phyloP scores from a whole-genome alignment of 2,329 filamentous ascomycete species.

The Aspergillus fischeri region DNA sequence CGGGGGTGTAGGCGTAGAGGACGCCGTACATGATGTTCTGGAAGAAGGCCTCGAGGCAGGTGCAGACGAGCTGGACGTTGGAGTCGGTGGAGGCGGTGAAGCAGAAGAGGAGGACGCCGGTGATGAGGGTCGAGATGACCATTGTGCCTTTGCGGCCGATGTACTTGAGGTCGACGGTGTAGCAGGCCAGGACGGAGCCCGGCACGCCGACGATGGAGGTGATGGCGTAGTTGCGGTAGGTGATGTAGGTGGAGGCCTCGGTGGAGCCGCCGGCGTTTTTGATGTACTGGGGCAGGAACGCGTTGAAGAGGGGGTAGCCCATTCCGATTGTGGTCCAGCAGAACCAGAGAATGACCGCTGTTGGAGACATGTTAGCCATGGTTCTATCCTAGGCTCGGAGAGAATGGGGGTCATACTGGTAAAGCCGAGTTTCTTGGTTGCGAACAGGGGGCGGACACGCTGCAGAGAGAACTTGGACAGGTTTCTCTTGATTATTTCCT shows the following conservation, averaged over 20 bases:
- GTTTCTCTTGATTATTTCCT: slow-evolving; percentile 55
- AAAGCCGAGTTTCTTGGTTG: slow-evolving; percentile 43
- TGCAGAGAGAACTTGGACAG: slow-evolving; percentile 64
- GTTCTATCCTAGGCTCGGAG: background rate
- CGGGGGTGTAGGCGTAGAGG: slow-evolving; percentile 56
- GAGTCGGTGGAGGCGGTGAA: slow-evolving; percentile 50
- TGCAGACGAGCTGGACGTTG: slow-evolving; percentile 49
- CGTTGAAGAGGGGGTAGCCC: slow-evolving; percentile 84
- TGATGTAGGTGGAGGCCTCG: slow-evolving; percentile 35
- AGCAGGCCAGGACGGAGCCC: slow-evolving; percentile 70
- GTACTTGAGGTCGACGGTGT: slow-evolving; percentile 66
- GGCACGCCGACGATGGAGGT: slow-evolving; percentile 73
- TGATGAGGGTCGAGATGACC: slow-evolving; percentile 49
- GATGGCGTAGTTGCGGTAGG: slow-evolving; percentile 78
- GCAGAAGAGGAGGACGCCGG: slow-evolving; percentile 51
- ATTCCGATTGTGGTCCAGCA: slow-evolving; percentile 80
- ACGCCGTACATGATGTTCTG: slow-evolving; percentile 56
- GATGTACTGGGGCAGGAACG: slow-evolving; percentile 84
- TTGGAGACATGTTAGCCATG: slow-evolving; percentile 40
- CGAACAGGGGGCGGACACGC: slow-evolving; percentile 62
- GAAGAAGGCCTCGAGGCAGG: slow-evolving; percentile 55
- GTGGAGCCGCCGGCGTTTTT: slow-evolving; percentile 50
- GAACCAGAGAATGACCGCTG: slow-evolving; percentile 63
- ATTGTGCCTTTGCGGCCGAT: slow-evolving; percentile 56
- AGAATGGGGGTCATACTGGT: slow-evolving; percentile 37